A percentile compares a stretch with the other conserved stretches of the same genome.
Evolutionary conservation across 148 eudicot species (phyloP).

Genomic region (Oxyria digyna): DNA sequence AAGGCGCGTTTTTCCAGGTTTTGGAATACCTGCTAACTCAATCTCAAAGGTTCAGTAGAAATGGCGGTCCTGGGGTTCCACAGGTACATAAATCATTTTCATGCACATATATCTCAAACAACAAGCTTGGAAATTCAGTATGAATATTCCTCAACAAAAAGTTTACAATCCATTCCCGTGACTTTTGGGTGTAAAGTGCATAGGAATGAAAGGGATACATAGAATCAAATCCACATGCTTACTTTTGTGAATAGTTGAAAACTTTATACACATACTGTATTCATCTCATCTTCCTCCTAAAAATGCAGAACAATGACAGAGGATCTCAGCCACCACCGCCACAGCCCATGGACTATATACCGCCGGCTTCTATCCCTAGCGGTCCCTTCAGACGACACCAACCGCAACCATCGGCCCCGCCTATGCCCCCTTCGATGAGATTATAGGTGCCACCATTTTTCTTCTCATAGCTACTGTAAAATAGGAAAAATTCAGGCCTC

Average conservation of each 20-base stretch:
- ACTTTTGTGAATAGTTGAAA: neutral
- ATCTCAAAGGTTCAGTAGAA: constrained; percentile 26
- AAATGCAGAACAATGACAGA: neutral
- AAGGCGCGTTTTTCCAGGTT: constrained; percentile 43
- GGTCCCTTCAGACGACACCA: constrained; percentile 8
- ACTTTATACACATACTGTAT: neutral
- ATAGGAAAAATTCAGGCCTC: too few species aligned
- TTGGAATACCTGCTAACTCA: constrained; percentile 36
- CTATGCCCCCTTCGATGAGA: constrained; percentile 18
- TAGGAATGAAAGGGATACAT: neutral
- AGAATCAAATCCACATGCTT: neutral
- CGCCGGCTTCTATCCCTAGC: constrained; percentile 9
- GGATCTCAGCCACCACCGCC: neutral
- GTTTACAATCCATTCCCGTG: too few species aligned
- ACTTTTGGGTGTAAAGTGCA: neutral
- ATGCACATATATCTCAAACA: neutral
- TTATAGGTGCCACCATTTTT: constrained; percentile 8
- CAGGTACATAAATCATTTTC: neutral
- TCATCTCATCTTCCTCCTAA: neutral
- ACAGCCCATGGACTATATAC: neutral
- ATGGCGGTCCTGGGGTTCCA: constrained; percentile 29
- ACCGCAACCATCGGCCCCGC: constrained; percentile 28
- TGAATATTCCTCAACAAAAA: too few species aligned
- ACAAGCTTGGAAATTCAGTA: neutral
- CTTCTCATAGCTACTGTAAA: too few species aligned